Evolutionary conservation across 1,139 yeast species (phyloP), one percentile per base, ranked within the genome.

Genomic region (Cylindricascospora bacillispora): DNA sequence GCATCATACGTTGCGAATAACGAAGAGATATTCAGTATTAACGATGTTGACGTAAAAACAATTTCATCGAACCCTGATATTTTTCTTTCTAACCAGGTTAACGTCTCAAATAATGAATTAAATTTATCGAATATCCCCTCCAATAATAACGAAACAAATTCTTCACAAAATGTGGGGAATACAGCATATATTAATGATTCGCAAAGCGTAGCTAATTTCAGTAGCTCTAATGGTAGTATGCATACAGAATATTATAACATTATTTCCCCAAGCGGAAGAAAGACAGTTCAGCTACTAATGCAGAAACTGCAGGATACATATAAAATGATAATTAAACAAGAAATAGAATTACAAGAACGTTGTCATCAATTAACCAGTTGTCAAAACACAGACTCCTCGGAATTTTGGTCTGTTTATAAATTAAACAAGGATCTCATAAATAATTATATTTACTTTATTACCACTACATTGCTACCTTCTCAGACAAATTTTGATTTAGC

Each of bases 291-390:
- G 41, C 72, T 72, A 33, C 57, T 77, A 33, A 81, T 82, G 4
- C 63, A 78, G 3, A 76, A 76, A 44, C 53, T 77, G 18, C 81
- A 77, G 48, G 85, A 77, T 45, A 75, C 83, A 4, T 78, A 77
- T 49, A 75, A 75, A 43, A 63, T 69, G 31, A 77, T 78, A 29
- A 73, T 77, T 31, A 70, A 69, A 39, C 66, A 67, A 40, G 86
- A 77, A 56, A 74, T 73, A 36, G 70, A 72, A 34, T 70, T 77
- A 14, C 86, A 77, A 47, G 75, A 74, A 39, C 71, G 73, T 37
- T 77, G 54, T 59, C 65, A 57, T 62, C 69, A 49, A 50, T 60
- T 48, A 52, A 50, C 55, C 4, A 46, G 47, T 5, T 49, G 52
- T 6, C 77, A 28, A 71, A 71, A 56, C 49, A 72, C 47, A 53